Evolutionary conservation across 2,329 filamentous ascomycete genomes (phyloP), one percentile per base, ranked within the genome.

Genomic region (Alternaria gaisen): DNA sequence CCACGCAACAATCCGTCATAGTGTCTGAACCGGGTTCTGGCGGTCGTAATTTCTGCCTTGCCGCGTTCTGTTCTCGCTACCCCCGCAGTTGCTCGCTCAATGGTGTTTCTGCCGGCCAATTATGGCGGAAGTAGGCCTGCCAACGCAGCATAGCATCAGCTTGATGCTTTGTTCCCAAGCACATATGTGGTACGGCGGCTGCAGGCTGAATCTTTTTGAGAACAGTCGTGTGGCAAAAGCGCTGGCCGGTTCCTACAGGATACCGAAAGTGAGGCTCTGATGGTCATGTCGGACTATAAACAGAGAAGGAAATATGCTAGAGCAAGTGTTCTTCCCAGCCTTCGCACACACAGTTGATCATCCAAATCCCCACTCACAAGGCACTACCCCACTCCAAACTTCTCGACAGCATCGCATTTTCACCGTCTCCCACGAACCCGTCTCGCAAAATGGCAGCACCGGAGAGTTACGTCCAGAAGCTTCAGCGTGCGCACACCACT

Each of bases 381-480:
- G 50, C 60, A 58, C 58, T 65, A 61, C 68, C 70, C 69, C 69
- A 63, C 66, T 56, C 60, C 60, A 59, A 62, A 58, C 58, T 60
- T 26, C 62, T 64, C 60, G 56, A 56, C 50, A 61, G 54, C 57
- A 57, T 57, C 56, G 41, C 64, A 26, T 59, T 54, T 53, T 61
- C 61, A 60, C 59, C 57, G 30, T 55, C 52, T 53, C 43, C 59
- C 63, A 46, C 56, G 43, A 60, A 64, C 50, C 60, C 53, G 60
- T 64, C 60, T 59, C 50, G 41, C 64, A 64, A 56, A 60, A 77
- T 77, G 74, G 69, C 74, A 44, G 58, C 71, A 56, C 57, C 70
- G 51, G 71, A 76, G 55, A 71, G 69, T 55, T 77, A 72, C 47
- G 59, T 75, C 24, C 70, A 75, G 53, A 75, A 73, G 60, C 72